Conservation (phyloP, 2,329 filamentous ascomycete species). For the Cladobotryum mycophilum region DNA sequence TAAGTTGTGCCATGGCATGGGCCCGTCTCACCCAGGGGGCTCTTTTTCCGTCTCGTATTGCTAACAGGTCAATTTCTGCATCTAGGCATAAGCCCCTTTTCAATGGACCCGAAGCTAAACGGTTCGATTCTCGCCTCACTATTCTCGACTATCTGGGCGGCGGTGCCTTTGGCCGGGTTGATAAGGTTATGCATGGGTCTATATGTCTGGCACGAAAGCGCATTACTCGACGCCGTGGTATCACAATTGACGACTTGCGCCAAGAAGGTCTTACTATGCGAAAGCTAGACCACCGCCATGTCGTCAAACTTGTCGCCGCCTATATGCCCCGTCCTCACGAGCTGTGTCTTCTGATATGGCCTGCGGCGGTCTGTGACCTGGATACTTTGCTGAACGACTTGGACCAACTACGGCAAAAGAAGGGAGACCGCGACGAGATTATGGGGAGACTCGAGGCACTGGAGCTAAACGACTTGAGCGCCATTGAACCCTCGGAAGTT, state of each 20-base stretch:
- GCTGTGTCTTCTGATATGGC: conserved; percentile 42
- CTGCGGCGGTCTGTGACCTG: conserved; percentile 41
- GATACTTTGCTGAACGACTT: conserved; percentile 37
- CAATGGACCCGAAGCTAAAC: conserved; percentile 26
- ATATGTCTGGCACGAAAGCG: conserved; percentile 42
- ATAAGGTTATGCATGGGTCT: conserved; percentile 34
- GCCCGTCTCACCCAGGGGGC: not conserved
- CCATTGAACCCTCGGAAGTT: conserved; percentile 24
- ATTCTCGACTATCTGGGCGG: conserved; percentile 33
- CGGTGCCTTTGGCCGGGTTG: conserved; percentile 38
- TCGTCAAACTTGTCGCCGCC: conserved; percentile 41
- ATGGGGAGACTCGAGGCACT: conserved; percentile 32
- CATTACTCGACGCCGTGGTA: conserved; percentile 30
- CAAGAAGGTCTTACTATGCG: conserved; percentile 43
- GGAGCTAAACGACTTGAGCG: conserved; percentile 31
- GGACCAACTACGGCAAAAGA: conserved; percentile 31
- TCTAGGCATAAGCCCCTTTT: conserved; percentile 26
- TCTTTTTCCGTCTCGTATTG: not conserved
- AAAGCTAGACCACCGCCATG: conserved; percentile 40
- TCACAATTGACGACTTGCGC: conserved; percentile 35
- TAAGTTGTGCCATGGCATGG: conserved; percentile 15
- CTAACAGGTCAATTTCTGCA: not conserved
- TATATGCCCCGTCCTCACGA: conserved; percentile 36
- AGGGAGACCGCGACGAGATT: conserved; percentile 36
- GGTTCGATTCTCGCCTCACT: conserved; percentile 27